Evolutionary conservation across 371 early-diverging fungal genomes (phyloP).

Genomic region (Mortierella sp.): DNA sequence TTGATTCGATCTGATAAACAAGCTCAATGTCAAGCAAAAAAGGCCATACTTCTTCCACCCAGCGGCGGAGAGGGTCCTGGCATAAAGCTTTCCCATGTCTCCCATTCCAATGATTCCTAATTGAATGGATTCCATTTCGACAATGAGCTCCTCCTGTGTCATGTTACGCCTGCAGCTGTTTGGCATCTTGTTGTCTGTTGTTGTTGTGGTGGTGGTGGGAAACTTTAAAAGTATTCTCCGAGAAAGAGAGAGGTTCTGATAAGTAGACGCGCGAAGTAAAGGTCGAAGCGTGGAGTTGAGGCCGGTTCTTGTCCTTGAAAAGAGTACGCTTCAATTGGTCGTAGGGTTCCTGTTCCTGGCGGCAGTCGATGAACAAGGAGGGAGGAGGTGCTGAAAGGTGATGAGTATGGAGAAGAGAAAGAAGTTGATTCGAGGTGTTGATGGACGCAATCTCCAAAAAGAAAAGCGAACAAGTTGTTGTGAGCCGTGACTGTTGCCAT

Average conservation of each 20-base stretch:
- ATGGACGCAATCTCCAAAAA: background rate
- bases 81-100: conserved; percentile 97
- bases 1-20: background rate
- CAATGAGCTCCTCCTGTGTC: conserved; percentile 1
- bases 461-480: background rate
- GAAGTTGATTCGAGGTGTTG: background rate
- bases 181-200: background rate
- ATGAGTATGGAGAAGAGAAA: background rate
- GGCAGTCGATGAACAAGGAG: background rate
- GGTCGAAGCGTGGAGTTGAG: background rate
- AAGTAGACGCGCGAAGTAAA: background rate
- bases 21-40: background rate
- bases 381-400: background rate
- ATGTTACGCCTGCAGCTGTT: background rate
- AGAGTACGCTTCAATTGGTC: background rate
- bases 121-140: conserved; percentile 72
- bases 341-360: background rate
- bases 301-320: background rate
- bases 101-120: conserved; percentile 90
- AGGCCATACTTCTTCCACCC: conserved; percentile 83
- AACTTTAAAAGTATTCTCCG: conserved; percentile 11
- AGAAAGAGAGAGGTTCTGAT: background rate
- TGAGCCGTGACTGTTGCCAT: conserved; percentile 7
- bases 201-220: background rate
- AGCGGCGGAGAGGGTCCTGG: conserved; percentile 74